Evolutionary conservation across 306 rosid species (phyloP).

Genomic region (Rubus idaeus): DNA sequence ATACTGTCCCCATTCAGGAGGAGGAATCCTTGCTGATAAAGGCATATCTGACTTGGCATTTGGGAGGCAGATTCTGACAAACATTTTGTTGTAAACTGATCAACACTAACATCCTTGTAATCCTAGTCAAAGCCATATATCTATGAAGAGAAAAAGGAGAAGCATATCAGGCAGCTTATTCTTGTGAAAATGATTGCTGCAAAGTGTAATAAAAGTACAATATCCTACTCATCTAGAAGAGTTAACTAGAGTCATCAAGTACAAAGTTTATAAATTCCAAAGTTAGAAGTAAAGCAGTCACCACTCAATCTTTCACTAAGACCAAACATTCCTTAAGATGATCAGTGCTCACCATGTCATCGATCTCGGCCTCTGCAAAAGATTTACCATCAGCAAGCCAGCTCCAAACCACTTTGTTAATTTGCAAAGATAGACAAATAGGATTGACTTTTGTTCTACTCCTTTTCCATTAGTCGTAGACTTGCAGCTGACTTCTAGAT

Average conservation of each 20-base stretch:
- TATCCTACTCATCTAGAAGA: too few species aligned
- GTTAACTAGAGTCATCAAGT: neutral
- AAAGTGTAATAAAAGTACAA: neutral
- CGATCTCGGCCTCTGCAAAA: slow-evolving; percentile 96
- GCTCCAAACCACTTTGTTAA: slow-evolving; percentile 91
- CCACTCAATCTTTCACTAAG: slow-evolving; percentile 6
- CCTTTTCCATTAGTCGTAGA: slow-evolving; percentile 81
- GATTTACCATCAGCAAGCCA: slow-evolving; percentile 98
- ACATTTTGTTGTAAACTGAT: slow-evolving; percentile 91
- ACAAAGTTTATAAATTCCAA: neutral
- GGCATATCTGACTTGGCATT: slow-evolving; percentile 95
- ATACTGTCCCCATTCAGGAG: slow-evolving; percentile 89
- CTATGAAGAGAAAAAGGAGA: slow-evolving; percentile 43
- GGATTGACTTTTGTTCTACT: slow-evolving; percentile 98
- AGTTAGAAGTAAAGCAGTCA: neutral
- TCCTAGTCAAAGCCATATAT: slow-evolving; percentile 93
- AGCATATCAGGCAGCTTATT: slow-evolving; percentile 25
- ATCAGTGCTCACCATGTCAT: slow-evolving; percentile 78
- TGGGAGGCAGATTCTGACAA: slow-evolving; percentile 81
- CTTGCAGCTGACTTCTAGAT: too few species aligned
- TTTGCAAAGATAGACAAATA: slow-evolving; percentile 89
- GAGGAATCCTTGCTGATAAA: slow-evolving; percentile 97
- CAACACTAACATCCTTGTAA: slow-evolving; percentile 95
- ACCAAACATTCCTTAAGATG: neutral
- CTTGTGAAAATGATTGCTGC: slow-evolving; percentile 14